Base-by-base conservation (phyloP, 306 rosid species). In the Boehmeria nivea region DNA sequence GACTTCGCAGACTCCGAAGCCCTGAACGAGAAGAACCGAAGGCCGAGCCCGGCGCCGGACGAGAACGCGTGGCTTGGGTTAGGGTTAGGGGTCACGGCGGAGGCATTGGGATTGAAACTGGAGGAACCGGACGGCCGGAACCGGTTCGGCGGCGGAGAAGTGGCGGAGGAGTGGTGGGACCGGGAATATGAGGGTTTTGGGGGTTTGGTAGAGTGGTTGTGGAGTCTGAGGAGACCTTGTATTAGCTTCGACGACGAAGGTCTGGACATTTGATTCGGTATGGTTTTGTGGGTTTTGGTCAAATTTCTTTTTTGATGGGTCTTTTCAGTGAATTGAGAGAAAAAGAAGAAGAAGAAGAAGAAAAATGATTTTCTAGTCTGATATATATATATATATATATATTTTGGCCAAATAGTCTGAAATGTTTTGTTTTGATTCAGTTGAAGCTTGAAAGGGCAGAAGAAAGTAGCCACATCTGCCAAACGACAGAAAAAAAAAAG, bases 1-100 rank as follows among this genome's bases (percentile, higher is more conserved):
- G 68, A 42, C 47, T 63, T 60, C 23, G 74, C 60, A n/a, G 52
- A 57, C 43, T 67, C 67, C 0, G 76, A 28, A 8, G 78, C 39
- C 62, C 72, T 76, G 15, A 28, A 14, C 5, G 88, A 84, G 56
- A 78, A 67, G 75, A 75, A 84, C 65, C 95, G 73, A 13, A 71
- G 58, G 42, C 72, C 70, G 51, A 54, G 44, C 3, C 56, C 56
- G 36, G 56, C 36, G 25, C 59, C 25, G 43, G 59, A 54, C 26
- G 39, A 31, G 39, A 51, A 51, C 5, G 57, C 40, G 15, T 16
- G 21, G 33, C 38, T 38, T 6, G 21, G 18, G 17, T 36, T 16
- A 19, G 20, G 17, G 39, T 8, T n/a, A 12, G 22, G 9, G 36
- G 7, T 2, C 38, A 36, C 37, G 56, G 4, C 38, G 6, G 15